These are phyloP conservation scores for Porphyrellus cyaneotinctus DNA, from an alignment of 768 basidiomycete genomes.

Conservation along the genomic window DNA sequence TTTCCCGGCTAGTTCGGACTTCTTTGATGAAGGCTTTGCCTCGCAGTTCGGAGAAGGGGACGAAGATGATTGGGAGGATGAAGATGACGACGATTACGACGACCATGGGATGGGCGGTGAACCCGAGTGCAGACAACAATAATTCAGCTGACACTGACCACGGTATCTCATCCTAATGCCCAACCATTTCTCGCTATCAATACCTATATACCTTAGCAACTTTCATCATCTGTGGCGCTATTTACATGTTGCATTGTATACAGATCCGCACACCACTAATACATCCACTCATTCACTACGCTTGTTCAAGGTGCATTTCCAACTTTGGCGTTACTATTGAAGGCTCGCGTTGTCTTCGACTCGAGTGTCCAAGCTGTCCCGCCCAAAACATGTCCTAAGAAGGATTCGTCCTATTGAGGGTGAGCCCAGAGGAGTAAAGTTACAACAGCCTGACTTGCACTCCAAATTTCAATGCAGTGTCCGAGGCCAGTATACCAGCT, in stretches of 20 bases:
- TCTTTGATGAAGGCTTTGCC: slow-evolving; percentile 73
- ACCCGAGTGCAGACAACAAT: slow-evolving; percentile 64
- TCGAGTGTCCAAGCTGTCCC: slow-evolving; percentile 73
- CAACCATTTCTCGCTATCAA: slow-evolving; percentile 10
- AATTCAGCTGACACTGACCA: slow-evolving; percentile 17
- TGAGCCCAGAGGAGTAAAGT: background rate
- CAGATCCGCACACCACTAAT: slow-evolving; percentile 25
- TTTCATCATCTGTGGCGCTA: slow-evolving; percentile 16
- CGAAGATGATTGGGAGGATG: slow-evolving; percentile 68
- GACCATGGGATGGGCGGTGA: slow-evolving; percentile 37
- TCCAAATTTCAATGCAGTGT: slow-evolving; percentile 76
- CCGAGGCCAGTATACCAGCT: slow-evolving; percentile 85
- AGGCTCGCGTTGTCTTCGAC: slow-evolving; percentile 67
- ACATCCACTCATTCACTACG: slow-evolving; percentile 3
- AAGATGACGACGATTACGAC: slow-evolving; percentile 58
- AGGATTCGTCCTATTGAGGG: slow-evolving; percentile 53
- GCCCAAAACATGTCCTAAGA: slow-evolving; percentile 67
- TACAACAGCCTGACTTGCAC: slow-evolving; percentile 37
- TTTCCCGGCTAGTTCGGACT: slow-evolving; percentile 68
- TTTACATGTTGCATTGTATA: slow-evolving; percentile 30
- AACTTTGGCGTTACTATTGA: slow-evolving; percentile 56
- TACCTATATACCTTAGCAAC: slow-evolving; percentile 16
- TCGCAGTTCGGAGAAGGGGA: slow-evolving; percentile 69
- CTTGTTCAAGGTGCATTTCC: slow-evolving; percentile 38
- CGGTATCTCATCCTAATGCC: slow-evolving; percentile 7